A percentile compares a stretch with the other conserved stretches of the same genome.
phyloP scores from a whole-genome alignment of 2,329 filamentous ascomycete genomes.

The Purpureocillium takamizusanense region DNA sequence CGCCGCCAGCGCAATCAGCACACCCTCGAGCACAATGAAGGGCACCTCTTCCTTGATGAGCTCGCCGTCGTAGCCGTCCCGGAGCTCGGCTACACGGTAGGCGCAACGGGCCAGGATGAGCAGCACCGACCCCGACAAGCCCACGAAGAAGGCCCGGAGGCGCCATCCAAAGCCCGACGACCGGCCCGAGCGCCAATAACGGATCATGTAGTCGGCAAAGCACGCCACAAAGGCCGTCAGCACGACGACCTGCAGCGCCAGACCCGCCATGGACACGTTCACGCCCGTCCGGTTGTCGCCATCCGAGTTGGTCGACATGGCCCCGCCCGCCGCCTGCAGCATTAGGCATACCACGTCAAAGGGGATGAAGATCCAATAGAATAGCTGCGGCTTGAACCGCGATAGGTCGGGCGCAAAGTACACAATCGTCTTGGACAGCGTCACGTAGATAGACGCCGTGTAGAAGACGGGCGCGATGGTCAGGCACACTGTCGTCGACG shows the following conservation, averaged over 20 bases:
- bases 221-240: conserved; percentile 40
- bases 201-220: conserved; percentile 41
- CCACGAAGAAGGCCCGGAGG: conserved; percentile 37
- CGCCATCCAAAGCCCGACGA: conserved; percentile 16
- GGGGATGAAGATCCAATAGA: conserved; percentile 42
- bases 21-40: conserved; percentile 46
- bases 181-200: conserved; percentile 24
- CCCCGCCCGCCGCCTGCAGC: conserved; percentile 49
- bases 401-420: conserved; percentile 29
- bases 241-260: conserved; percentile 49
- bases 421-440: conserved; percentile 36
- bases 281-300: conserved; percentile 29
- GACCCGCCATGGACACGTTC: conserved; percentile 37
- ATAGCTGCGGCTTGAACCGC: conserved; percentile 31
- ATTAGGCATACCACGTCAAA: conserved; percentile 47
- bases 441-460: conserved; percentile 59
- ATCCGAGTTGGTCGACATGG: conserved; percentile 33
- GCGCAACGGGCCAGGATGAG: conserved; percentile 54
- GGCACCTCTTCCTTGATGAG: conserved; percentile 43
- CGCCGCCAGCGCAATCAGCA: conserved; percentile 26
- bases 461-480: conserved; percentile 39
- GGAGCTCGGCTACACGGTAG: conserved; percentile 58
- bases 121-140: conserved; percentile 43
- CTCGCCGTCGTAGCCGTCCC: conserved; percentile 48
- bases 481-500: conserved; percentile 42